Conservation (phyloP, 805 yeast species). For the Saturnispora galanensis region DNA sequence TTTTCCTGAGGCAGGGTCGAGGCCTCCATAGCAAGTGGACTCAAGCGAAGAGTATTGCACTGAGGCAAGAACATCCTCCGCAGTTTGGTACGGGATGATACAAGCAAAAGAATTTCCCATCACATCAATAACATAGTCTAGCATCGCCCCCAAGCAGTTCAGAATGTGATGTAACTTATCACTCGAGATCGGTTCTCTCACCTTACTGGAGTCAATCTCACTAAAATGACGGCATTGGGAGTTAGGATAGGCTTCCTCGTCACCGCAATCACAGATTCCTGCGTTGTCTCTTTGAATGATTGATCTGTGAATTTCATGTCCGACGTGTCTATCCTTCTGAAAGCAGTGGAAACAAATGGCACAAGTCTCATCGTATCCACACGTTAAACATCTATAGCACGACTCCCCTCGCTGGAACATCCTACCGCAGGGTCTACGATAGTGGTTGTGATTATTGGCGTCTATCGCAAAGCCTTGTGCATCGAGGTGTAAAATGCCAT, state of each 20-base stretch:
- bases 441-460: constrained; percentile 32
- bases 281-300: constrained; percentile 59
- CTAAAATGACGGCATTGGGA: constrained; percentile 40
- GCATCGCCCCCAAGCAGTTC: constrained; percentile 34
- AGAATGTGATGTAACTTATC: constrained; percentile 28
- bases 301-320: constrained; percentile 59
- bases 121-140: constrained; percentile 58
- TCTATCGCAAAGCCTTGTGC: constrained; percentile 16
- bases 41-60: constrained; percentile 20
- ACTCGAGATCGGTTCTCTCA: constrained; percentile 29
- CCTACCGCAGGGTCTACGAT: constrained; percentile 62
- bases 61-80: constrained; percentile 18
- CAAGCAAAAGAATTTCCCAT: constrained; percentile 40
- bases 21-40: constrained; percentile 35
- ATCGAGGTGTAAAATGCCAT: constrained; percentile 1
- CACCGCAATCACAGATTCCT: constrained; percentile 87
- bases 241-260: constrained; percentile 68
- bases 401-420: constrained; percentile 73
- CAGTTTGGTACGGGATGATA: constrained; percentile 18
- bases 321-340: constrained; percentile 56
- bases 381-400: constrained; percentile 62
- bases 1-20: constrained; percentile 35
- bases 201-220: not conserved
- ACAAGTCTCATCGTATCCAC: constrained; percentile 77
- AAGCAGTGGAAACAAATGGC: constrained; percentile 75